phyloP scores from a whole-genome alignment of 1,284 basidiomycete species.

The Moesziomyces parantarcticus region DNA sequence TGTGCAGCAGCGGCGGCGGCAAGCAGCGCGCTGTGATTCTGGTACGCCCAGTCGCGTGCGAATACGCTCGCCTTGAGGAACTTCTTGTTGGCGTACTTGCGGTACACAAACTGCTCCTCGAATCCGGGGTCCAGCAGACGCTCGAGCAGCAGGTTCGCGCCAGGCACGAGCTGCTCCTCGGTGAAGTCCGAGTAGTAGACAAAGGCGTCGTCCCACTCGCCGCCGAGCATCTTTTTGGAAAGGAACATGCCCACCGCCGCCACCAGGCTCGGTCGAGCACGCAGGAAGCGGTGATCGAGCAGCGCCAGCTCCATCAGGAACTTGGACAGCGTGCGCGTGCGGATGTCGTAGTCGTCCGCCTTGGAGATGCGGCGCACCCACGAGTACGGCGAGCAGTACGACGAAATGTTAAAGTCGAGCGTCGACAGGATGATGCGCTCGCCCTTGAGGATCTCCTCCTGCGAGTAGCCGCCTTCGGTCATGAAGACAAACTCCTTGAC shows the following conservation, averaged over 20 bases:
- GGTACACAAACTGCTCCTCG: constrained; percentile 86
- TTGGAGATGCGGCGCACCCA: constrained; percentile 98
- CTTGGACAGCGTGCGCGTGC: constrained; percentile 91
- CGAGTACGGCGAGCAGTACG: constrained; percentile 98
- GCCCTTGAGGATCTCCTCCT: constrained; percentile 91
- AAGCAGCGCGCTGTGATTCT: constrained; percentile 53
- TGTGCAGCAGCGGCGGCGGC: constrained; percentile 37
- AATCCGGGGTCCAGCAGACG: constrained; percentile 85
- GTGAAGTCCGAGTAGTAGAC: constrained; percentile 93
- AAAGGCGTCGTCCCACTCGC: constrained; percentile 78
- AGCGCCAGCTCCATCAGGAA: constrained; percentile 97
- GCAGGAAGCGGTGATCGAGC: constrained; percentile 90
- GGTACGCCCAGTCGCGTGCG: constrained; percentile 70
- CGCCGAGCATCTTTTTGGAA: constrained; percentile 66
- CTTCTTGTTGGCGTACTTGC: constrained; percentile 96
- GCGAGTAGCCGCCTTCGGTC: constrained; percentile 86
- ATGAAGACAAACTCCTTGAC: constrained; percentile 73
- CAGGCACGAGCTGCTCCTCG: constrained; percentile 86
- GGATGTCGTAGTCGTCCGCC: constrained; percentile 96
- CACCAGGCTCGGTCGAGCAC: constrained; percentile 90
- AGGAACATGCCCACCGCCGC: constrained; percentile 95
- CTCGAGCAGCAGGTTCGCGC: constrained; percentile 84
- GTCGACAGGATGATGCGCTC: constrained; percentile 87
- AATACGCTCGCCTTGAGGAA: constrained; percentile 80
- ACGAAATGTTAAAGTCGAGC: constrained; percentile 92